phyloP scores from a whole-genome alignment of 495 filamentous ascomycete genomes.

The Neurospora sp. region DNA sequence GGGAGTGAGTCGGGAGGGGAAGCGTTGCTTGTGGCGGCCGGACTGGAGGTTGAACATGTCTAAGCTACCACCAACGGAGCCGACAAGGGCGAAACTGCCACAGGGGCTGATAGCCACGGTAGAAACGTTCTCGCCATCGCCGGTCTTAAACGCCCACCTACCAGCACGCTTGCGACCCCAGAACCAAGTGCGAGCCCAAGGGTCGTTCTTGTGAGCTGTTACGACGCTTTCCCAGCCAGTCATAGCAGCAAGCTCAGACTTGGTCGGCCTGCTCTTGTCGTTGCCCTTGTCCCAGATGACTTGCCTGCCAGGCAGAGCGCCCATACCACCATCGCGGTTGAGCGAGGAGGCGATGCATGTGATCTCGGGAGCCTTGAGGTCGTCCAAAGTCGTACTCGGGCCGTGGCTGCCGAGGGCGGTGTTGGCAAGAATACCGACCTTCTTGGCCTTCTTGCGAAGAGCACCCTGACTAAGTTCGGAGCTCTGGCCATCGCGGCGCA shows the following conservation, averaged over 20 bases:
- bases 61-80: slow-evolving; percentile 69
- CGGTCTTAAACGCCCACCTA: slow-evolving; percentile 83
- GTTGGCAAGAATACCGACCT: slow-evolving; percentile 54
- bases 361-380: slow-evolving; percentile 80
- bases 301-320: slow-evolving; percentile 56
- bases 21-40: slow-evolving; percentile 72
- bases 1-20: slow-evolving; percentile 59
- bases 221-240: slow-evolving; percentile 96
- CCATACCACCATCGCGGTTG: slow-evolving; percentile 88
- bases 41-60: slow-evolving; percentile 97
- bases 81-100: slow-evolving; percentile 89
- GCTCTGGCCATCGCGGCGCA: slow-evolving; percentile 89
- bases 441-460: slow-evolving; percentile 74
- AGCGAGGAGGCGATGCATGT: slow-evolving; percentile 82
- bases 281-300: slow-evolving; percentile 68
- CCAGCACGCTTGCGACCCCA: slow-evolving; percentile 90
- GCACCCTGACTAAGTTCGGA: slow-evolving; percentile 86
- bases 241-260: slow-evolving; percentile 50
- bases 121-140: slow-evolving; percentile 74
- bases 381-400: slow-evolving; percentile 51
- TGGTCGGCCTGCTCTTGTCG: slow-evolving; percentile 44
- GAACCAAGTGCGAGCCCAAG: slow-evolving; percentile 88
- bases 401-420: slow-evolving; percentile 31
- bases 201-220: slow-evolving; percentile 83
- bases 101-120: slow-evolving; percentile 82